phyloP scores from a whole-genome alignment of 2,329 filamentous ascomycete species.

The Aspergillus hiratsukae region DNA sequence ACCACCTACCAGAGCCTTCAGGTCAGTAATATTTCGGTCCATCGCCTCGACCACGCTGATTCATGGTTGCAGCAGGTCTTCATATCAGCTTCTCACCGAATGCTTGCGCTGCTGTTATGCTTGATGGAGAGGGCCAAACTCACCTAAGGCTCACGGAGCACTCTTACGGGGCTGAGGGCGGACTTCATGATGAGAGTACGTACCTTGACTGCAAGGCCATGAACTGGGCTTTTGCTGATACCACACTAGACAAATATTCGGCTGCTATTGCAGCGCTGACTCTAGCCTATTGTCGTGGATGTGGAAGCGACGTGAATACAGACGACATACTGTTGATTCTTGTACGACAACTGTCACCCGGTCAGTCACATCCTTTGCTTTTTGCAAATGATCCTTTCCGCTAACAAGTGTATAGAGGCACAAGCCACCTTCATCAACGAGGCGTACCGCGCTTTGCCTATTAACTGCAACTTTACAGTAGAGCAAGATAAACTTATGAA shows the following conservation, averaged over 20 bases:
- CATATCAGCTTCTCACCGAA: slow-evolving; percentile 43
- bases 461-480: slow-evolving; percentile 76
- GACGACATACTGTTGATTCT: slow-evolving; percentile 68
- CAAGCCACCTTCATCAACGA: slow-evolving; percentile 61
- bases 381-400: slow-evolving; percentile 19
- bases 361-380: slow-evolving; percentile 34
- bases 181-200: slow-evolving; percentile 36
- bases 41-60: neutral
- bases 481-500: slow-evolving; percentile 72
- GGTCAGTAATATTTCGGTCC: slow-evolving; percentile 39
- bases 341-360: slow-evolving; percentile 47
- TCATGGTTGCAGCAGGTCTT: slow-evolving; percentile 25
- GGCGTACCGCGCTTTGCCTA: slow-evolving; percentile 64
- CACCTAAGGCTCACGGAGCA: slow-evolving; percentile 38
- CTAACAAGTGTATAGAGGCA: slow-evolving; percentile 46
- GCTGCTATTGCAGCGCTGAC: slow-evolving; percentile 61
- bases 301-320: slow-evolving; percentile 48
- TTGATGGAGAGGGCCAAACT: slow-evolving; percentile 37
- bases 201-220: neutral
- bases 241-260: slow-evolving; percentile 33
- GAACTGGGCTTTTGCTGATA: slow-evolving; percentile 3
- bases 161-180: slow-evolving; percentile 34
- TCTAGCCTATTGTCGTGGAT: slow-evolving; percentile 47
- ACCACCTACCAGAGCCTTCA: slow-evolving; percentile 61
- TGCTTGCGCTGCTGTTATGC: slow-evolving; percentile 35